Base-by-base conservation (phyloP, 1,284 basidiomycete genomes). In the Coniferiporia weirii region DNA sequence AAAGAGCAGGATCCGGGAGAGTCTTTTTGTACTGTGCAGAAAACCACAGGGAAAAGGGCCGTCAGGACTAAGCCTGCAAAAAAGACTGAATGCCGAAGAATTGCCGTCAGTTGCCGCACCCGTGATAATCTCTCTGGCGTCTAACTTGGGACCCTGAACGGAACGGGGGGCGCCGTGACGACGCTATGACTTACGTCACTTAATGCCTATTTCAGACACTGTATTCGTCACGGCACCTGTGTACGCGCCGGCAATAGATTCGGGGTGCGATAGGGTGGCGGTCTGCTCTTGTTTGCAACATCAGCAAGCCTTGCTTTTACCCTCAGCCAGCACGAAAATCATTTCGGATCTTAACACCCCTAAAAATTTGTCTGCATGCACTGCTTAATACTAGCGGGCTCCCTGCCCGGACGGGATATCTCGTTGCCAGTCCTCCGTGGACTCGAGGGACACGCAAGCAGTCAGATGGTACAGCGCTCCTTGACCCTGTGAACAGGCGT, bases 1-100 rank as follows among this genome's bases (percentile, higher is more conserved):
- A 19, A 32, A 8, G 49, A 2, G 35, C 13, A 19, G 20, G n/a
- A 22, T 10, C 22, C 19, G 17, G 15, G 36, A n/a, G 20, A 27
- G 22, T n/a, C 54, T 34, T 56, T 60, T 50, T 50, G 58, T 60
- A 60, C 22, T 52, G 51, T n/a, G 15, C 38, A 15, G n/a, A 45
- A n/a, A n/a, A 13, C 48, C 7, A 19, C 48, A 19, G 27, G 49
- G 22, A 51, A 51, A 34, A 36, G 7, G 49, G 17, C 19, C 15
- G 12, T 19, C 19, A 43, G 40, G 12, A n/a, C 40, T 13, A 43
- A n/a, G 12, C 44, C 17, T 40, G 38, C 38, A 46, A n/a, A 9
- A n/a, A 12, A 46, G 44, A n/a, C 19, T 8, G 44, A 20, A n/a
- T 17, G 44, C 44, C 44, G 44, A 46, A 20, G 40, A 43, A 43